Conservation (phyloP, 805 yeast species). For the Metschnikowia lochheadii region DNA sequence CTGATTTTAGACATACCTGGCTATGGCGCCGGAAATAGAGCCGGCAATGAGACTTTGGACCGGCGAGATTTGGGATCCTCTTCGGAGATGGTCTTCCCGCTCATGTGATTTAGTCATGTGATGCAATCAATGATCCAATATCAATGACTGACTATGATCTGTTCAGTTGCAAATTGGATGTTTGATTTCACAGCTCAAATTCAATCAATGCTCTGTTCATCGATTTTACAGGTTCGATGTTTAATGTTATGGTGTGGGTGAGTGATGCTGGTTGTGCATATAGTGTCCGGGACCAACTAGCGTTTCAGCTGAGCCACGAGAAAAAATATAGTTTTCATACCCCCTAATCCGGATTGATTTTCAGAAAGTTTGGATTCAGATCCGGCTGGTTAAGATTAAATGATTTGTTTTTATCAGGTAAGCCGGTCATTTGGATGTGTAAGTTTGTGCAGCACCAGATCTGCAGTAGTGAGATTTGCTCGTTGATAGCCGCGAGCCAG, state of each 20-base stretch:
- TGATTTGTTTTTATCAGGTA: too few relatives aligned
- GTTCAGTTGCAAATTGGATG: too few relatives aligned
- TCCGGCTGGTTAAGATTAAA: neutral
- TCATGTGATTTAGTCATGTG: neutral
- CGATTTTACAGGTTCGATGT: too few relatives aligned
- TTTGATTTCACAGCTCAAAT: too few relatives aligned
- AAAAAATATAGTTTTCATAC: neutral
- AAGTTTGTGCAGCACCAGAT: neutral
- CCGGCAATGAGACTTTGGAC: conserved; percentile 63
- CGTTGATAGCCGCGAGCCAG: neutral
- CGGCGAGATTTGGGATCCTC: conserved; percentile 51
- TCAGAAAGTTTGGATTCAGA: too few relatives aligned
- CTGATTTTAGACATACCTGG: conserved; percentile 28
- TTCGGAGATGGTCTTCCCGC: conserved; percentile 42
- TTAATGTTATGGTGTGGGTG: neutral
- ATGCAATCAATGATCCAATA: neutral
- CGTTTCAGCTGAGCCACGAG: neutral
- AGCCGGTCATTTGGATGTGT: too few relatives aligned
- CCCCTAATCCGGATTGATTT: too few relatives aligned
- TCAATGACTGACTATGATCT: too few relatives aligned
- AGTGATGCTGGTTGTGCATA: neutral
- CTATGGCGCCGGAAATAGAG: conserved; percentile 39
- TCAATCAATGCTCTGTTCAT: too few relatives aligned
- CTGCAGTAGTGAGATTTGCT: neutral
- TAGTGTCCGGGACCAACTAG: too few relatives aligned